phyloP scores from a whole-genome alignment of 306 rosid species.

The Cucurbita moschata region DNA sequence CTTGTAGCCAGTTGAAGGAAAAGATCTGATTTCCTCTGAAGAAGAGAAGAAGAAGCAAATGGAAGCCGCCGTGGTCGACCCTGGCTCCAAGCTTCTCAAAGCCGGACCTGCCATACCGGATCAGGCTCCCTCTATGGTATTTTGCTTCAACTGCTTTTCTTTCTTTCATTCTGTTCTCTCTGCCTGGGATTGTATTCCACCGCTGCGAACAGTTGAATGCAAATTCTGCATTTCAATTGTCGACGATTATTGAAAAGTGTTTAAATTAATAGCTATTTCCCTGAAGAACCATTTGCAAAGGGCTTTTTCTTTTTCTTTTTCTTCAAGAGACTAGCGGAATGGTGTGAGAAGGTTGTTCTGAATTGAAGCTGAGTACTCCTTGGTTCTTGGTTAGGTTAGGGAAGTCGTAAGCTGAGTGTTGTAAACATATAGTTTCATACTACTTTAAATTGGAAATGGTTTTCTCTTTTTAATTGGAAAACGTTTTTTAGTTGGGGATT shows the following conservation, averaged over 20 bases:
- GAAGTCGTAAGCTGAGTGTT: neutral
- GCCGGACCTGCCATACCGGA: constrained; percentile 96
- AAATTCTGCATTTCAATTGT: neutral
- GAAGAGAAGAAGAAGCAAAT: constrained; percentile 4
- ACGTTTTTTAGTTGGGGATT: neutral
- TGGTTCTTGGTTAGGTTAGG: neutral
- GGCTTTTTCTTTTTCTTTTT: no score
- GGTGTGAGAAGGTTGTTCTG: neutral
- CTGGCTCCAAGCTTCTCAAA: constrained; percentile 78
- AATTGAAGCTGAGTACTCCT: neutral
- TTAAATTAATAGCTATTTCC: neutral
- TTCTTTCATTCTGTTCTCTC: neutral
- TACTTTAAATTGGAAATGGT: neutral
- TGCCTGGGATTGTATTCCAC: neutral
- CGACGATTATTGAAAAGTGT: neutral
- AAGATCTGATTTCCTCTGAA: neutral
- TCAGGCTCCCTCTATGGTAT: constrained; percentile 81
- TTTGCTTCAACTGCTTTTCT: neutral
- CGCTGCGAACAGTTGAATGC: neutral
- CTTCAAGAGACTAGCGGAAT: neutral
- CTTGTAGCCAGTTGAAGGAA: neutral
- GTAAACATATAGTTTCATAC: neutral
- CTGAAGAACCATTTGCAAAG: neutral
- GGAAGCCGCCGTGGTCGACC: constrained; percentile 88
- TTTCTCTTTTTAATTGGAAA: neutral